Base-by-base conservation (phyloP, 768 basidiomycete genomes). In the Leccinum boreale region DNA sequence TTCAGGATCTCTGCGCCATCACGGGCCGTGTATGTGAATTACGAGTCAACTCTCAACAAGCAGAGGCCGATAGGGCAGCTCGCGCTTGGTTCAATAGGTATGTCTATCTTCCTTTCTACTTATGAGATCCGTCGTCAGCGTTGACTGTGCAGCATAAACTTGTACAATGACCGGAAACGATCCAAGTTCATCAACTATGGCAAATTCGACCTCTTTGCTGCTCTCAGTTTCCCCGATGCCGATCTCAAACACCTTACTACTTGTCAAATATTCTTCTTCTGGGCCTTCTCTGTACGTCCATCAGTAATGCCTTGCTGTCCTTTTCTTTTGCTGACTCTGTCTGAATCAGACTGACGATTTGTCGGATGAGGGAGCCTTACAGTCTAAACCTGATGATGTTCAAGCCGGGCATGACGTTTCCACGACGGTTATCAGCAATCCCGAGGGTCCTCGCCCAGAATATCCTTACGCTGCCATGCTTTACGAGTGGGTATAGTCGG, bases 401-500 rank as follows among this genome's bases (percentile, higher is more conserved):
- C 66, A 67, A 35, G 66, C 70, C 0, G 70, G 74, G 7, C 74
- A 76, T 10, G 59, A 68, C 26, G 56, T 75, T 28, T 75, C 75
- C n/a, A 59, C 63, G 44, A 56, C 55, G 23, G 67, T 76, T 5
- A 53, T 75, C 17, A 58, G 53, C 2, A 17, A 74, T 44, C 70
- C 73, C 11, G 65, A 67, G 0, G 60, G 62, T 5, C 60, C 70
- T 8, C 67, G 68, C 23, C 75, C 74, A 1, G 56, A 69, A 14
- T 71, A 72, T 52, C 66, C 73, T 11, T 76, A 76, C 35, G 74
- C 74, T 24, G 74, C 75, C 28, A 75, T 75, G 74, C 52, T 75
- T 17, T 67, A 76, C 56, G 74, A 75, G 74, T 75, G 56, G 10
- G 74, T 68, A 24, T 59, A 48, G 51, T 49, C 33, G 14, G 14